phyloP scores from a whole-genome alignment of 2,329 filamentous ascomycete species.

The Aurifilum marmelostoma region DNA sequence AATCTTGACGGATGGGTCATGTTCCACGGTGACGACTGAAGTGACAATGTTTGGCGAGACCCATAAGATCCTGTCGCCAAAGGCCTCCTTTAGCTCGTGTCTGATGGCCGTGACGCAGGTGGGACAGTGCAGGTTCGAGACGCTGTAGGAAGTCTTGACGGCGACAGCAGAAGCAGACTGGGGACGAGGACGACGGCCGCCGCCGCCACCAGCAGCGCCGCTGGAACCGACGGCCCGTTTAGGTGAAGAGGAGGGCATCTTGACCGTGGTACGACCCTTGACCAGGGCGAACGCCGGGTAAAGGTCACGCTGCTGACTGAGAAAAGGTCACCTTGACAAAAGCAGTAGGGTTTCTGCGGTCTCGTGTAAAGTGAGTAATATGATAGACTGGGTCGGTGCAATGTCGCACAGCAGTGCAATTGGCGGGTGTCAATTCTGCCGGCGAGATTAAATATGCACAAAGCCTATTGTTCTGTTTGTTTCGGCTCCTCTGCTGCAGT shows the following conservation, averaged over 20 bases:
- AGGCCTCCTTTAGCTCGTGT: slow-evolving; percentile 55
- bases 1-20: slow-evolving; percentile 51
- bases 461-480: neutral
- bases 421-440: slow-evolving; percentile 12
- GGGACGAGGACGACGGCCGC: neutral
- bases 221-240: slow-evolving; percentile 30
- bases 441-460: slow-evolving; percentile 2
- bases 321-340: neutral
- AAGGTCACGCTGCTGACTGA: slow-evolving; percentile 11
- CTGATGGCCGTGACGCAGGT: slow-evolving; percentile 72
- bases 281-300: slow-evolving; percentile 25
- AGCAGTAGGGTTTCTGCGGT: slow-evolving; percentile 8
- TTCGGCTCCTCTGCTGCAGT: neutral
- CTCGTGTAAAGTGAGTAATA: slow-evolving; percentile 8
- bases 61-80: slow-evolving; percentile 52
- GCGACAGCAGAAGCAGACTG: slow-evolving; percentile 32
- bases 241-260: slow-evolving; percentile 34
- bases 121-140: slow-evolving; percentile 78
- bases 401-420: slow-evolving; percentile 16
- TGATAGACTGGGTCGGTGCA: neutral
- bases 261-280: slow-evolving; percentile 1
- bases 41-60: slow-evolving; percentile 73
- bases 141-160: slow-evolving; percentile 63
- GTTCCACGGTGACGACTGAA: slow-evolving; percentile 67
- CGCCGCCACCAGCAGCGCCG: neutral